phyloP scores from a whole-genome alignment of 805 yeast species.

The Cyberlindnera misumaiensis region DNA sequence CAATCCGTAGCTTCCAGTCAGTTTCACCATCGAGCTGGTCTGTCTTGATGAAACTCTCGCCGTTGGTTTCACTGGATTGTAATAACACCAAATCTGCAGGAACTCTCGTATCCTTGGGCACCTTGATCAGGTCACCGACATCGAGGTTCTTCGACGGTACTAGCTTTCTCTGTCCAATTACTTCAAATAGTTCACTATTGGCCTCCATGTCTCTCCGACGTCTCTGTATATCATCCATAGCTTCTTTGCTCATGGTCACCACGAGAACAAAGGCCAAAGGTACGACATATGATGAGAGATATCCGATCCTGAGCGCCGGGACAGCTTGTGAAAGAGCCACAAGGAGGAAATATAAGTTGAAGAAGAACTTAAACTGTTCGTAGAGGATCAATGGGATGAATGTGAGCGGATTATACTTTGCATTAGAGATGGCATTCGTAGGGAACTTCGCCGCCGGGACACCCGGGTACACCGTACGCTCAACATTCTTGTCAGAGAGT shows the following conservation, averaged over 20 bases:
- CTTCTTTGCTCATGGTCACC: slow-evolving; percentile 94
- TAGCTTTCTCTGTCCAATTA: slow-evolving; percentile 38
- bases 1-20: slow-evolving; percentile 92
- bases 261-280: slow-evolving; percentile 89
- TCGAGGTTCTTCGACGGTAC: slow-evolving; percentile 56
- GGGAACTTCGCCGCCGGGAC: slow-evolving; percentile 38
- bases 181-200: slow-evolving; percentile 76
- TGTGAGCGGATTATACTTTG: slow-evolving; percentile 83
- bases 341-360: slow-evolving; percentile 82
- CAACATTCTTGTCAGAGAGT: slow-evolving; percentile 26
- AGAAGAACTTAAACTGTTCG: slow-evolving; percentile 96
- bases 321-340: slow-evolving; percentile 93
- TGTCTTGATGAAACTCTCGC: slow-evolving; percentile 91
- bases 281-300: slow-evolving; percentile 84
- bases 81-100: slow-evolving; percentile 91
- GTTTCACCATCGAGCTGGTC: slow-evolving; percentile 99
- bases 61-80: slow-evolving; percentile 73
- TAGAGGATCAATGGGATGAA: slow-evolving; percentile 85
- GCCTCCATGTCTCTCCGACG: slow-evolving; percentile 87
- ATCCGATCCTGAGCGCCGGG: slow-evolving; percentile 88
- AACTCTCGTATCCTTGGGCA: slow-evolving; percentile 76
- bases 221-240: slow-evolving; percentile 87
- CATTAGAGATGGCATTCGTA: slow-evolving; percentile 83
- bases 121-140: slow-evolving; percentile 79
- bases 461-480: slow-evolving; percentile 37